phyloP scores from a whole-genome alignment of 495 filamentous ascomycete genomes.

The Xylaria cubensis region DNA sequence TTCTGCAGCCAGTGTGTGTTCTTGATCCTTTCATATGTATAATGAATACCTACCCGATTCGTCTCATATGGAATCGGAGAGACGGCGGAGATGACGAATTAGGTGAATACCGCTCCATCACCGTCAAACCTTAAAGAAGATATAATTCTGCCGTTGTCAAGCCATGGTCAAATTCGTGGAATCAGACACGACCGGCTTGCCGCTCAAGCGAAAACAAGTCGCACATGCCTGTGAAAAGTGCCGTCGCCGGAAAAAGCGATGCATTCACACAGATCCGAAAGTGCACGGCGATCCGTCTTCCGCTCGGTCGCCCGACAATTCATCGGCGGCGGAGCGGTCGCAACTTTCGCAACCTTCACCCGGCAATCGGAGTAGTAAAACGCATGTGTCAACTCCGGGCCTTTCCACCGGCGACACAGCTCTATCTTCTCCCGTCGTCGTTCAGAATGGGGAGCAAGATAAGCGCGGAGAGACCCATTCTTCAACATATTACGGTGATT shows the following conservation, averaged over 20 bases:
- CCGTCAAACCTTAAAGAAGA: neutral
- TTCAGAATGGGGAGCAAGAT: constrained; percentile 16
- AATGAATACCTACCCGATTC: neutral
- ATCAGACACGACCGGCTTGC: constrained; percentile 50
- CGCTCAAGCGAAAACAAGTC: constrained; percentile 57
- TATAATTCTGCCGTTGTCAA: constrained; percentile 22
- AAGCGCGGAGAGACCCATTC: constrained; percentile 29
- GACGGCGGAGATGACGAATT: constrained; percentile 24
- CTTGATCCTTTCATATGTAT: neutral
- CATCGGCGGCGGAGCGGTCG: constrained; percentile 14
- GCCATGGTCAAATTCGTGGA: constrained; percentile 53
- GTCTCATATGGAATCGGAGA: constrained; percentile 2
- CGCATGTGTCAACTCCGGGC: neutral
- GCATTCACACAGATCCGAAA: constrained; percentile 36
- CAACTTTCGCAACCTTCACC: neutral
- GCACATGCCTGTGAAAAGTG: constrained; percentile 54
- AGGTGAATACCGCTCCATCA: constrained; percentile 9
- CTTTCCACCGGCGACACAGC: constrained; percentile 2
- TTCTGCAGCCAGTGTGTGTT: neutral
- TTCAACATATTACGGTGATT: constrained; percentile 57
- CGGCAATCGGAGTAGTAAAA: neutral
- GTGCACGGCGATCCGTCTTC: constrained; percentile 3
- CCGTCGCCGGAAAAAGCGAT: constrained; percentile 53
- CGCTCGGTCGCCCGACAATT: constrained; percentile 1
- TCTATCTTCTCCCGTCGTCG: constrained; percentile 16